phyloP scores from a whole-genome alignment of 495 filamentous ascomycete genomes.

The Stereocaulon alpinum region DNA sequence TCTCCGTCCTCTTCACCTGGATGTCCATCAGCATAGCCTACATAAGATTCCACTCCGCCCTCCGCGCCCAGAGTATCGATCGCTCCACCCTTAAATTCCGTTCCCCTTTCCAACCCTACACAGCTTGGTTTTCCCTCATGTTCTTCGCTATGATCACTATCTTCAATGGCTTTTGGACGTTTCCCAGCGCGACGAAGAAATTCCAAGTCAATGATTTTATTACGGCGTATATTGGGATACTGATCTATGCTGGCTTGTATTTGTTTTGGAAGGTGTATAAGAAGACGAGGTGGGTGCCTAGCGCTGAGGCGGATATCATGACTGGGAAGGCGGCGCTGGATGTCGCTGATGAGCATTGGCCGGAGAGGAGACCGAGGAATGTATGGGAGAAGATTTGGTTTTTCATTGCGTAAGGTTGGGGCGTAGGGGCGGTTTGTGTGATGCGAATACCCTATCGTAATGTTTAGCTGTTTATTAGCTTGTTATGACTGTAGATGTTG shows the following conservation, averaged over 20 bases:
- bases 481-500: neutral
- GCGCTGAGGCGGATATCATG: slow-evolving; percentile 48
- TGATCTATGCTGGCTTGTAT: slow-evolving; percentile 48
- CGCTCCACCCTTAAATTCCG: slow-evolving; percentile 43
- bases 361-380: slow-evolving; percentile 36
- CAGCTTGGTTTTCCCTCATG: slow-evolving; percentile 47
- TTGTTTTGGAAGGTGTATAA: slow-evolving; percentile 49
- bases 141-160: slow-evolving; percentile 42
- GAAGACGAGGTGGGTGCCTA: slow-evolving; percentile 39
- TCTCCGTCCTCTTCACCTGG: slow-evolving; percentile 54
- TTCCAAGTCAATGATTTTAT: slow-evolving; percentile 44
- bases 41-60: slow-evolving; percentile 34
- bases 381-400: slow-evolving; percentile 44
- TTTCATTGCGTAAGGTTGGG: slow-evolving; percentile 33
- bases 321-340: slow-evolving; percentile 55
- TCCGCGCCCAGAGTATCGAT: slow-evolving; percentile 28
- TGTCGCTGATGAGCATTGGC: slow-evolving; percentile 39
- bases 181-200: slow-evolving; percentile 27
- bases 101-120: slow-evolving; percentile 49
- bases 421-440: neutral
- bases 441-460: neutral
- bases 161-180: slow-evolving; percentile 32
- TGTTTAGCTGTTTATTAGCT: neutral
- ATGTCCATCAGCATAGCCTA: slow-evolving; percentile 50
- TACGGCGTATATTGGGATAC: slow-evolving; percentile 45